These are phyloP conservation scores for Picochlorum sp. DNA, from an alignment of 139 green algal genomes.

Conservation along the genomic window DNA sequence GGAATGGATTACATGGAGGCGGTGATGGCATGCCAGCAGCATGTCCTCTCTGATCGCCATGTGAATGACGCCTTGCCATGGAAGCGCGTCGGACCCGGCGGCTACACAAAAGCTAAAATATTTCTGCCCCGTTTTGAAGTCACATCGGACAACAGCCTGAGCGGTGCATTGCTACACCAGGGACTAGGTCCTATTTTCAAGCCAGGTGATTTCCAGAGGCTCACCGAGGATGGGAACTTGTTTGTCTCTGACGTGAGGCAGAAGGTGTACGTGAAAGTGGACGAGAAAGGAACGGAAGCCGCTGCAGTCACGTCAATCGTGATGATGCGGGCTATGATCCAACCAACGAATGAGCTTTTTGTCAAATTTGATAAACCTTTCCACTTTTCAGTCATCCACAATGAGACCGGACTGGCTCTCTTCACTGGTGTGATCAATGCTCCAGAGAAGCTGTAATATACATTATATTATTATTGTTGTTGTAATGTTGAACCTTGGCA, in stretches of 20 bases:
- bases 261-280: conserved; percentile 28
- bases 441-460: conserved; percentile 11
- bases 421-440: conserved; percentile 21
- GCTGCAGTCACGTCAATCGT: conserved; percentile 23
- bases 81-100: neutral
- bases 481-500: conserved; percentile 57
- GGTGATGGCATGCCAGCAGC: conserved; percentile 4
- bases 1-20: conserved; percentile 4
- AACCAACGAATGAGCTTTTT: conserved; percentile 4
- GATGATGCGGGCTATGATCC: conserved; percentile 10
- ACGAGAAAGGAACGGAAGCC: conserved; percentile 14
- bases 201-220: conserved; percentile 17
- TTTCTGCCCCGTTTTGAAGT: conserved; percentile 27
- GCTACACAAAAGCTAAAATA: conserved; percentile 9
- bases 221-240: conserved; percentile 2
- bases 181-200: conserved; percentile 10
- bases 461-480: no score
- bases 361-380: conserved; percentile 30
- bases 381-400: conserved; percentile 24
- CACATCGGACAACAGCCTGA: neutral
- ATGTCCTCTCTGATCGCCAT: neutral
- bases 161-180: neutral
- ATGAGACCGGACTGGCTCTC: conserved; percentile 7
- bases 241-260: conserved; percentile 25
- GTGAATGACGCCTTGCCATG: neutral